Evolutionary conservation across 805 yeast species (phyloP).

Genomic region (Novakomyces olei): DNA sequence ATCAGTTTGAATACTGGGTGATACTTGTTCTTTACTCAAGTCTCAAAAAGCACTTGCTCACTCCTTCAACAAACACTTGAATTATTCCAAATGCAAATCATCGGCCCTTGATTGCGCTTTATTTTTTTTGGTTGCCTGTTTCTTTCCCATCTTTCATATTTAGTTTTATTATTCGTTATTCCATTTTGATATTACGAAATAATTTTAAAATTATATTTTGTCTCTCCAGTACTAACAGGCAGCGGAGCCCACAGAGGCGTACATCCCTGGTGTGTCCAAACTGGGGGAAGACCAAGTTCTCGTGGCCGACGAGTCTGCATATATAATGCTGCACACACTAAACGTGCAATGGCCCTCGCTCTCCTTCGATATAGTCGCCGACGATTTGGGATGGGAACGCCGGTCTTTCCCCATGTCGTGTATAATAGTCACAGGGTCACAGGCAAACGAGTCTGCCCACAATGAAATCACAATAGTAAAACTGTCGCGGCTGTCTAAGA

Average conservation of each 20-base stretch:
- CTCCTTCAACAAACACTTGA: too few species aligned
- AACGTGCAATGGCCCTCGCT: slow-evolving; percentile 94
- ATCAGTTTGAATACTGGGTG: too few species aligned
- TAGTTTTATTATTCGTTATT: not conserved
- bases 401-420: slow-evolving; percentile 73
- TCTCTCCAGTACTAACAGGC: slow-evolving; percentile 12
- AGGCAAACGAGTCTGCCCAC: slow-evolving; percentile 68
- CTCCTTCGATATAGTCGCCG: slow-evolving; percentile 76
- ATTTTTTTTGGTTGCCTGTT: not conserved
- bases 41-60: too few species aligned
- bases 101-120: slow-evolving; percentile 9
- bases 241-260: slow-evolving; percentile 19
- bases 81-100: too few species aligned
- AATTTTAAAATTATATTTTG: not conserved
- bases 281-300: slow-evolving; percentile 87
- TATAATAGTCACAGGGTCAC: slow-evolving; percentile 78
- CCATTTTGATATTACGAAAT: not conserved
- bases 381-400: slow-evolving; percentile 67
- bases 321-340: slow-evolving; percentile 87
- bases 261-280: slow-evolving; percentile 57
- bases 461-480: slow-evolving; percentile 75
- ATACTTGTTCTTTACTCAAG: too few species aligned
- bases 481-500: slow-evolving; percentile 58
- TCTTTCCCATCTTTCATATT: not conserved
- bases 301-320: slow-evolving; percentile 90